phyloP scores from a whole-genome alignment of 371 early-diverging fungal genomes.

The Haplosporangium sp. region DNA sequence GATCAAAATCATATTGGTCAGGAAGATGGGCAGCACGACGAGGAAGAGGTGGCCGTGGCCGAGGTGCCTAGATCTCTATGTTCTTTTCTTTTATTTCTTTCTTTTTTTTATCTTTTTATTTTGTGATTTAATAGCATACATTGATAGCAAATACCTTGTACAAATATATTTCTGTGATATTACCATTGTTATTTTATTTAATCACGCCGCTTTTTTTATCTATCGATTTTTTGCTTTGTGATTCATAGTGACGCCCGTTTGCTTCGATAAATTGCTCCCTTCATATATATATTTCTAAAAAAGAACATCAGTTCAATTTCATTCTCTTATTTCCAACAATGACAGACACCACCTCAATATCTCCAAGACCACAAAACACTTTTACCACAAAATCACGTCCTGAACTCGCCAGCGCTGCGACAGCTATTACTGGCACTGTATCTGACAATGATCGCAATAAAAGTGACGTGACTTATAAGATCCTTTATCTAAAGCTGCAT shows the following conservation, averaged over 20 bases:
- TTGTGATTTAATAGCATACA: background rate
- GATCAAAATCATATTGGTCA: constrained; percentile 2
- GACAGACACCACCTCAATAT: background rate
- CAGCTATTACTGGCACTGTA: background rate
- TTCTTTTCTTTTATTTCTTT: background rate
- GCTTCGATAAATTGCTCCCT: too few species aligned
- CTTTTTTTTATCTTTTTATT: background rate
- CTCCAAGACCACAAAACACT: constrained; percentile 1
- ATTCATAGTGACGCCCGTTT: background rate
- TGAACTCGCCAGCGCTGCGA: constrained; percentile 20
- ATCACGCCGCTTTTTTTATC: background rate
- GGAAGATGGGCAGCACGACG: constrained; percentile 17
- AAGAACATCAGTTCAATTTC: too few species aligned
- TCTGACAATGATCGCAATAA: background rate
- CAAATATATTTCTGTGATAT: background rate
- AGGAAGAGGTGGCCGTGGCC: constrained; percentile 25
- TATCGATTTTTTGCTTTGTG: background rate
- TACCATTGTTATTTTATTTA: background rate
- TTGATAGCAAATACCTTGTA: background rate
- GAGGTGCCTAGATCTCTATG: background rate
- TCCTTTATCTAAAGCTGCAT: constrained; percentile 42
- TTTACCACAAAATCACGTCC: constrained; percentile 27
- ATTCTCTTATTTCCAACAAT: background rate
- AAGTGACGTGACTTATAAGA: constrained; percentile 17
- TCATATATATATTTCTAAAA: too few species aligned